A percentile compares a stretch with the other conserved stretches of the same genome.
Evolutionary conservation across 768 basidiomycete species (phyloP).

Genomic region (Cubamyces sp.): DNA sequence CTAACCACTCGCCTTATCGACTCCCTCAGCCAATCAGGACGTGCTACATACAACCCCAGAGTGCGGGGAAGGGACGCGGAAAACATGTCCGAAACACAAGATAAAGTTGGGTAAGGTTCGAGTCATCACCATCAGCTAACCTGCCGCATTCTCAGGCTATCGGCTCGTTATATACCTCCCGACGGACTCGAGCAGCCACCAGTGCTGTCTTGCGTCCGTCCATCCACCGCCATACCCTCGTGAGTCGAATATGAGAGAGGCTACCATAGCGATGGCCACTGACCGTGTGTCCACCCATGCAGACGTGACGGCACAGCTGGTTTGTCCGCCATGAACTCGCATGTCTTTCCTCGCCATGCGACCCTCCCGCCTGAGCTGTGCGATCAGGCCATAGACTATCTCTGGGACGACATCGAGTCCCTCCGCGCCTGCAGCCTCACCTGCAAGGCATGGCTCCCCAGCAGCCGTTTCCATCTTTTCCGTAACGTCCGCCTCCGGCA

Average conservation of each 20-base stretch:
- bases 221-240: neutral
- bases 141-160: slow-evolving; percentile 15
- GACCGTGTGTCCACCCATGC: neutral
- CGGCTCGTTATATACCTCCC: slow-evolving; percentile 11
- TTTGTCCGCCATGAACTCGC: neutral
- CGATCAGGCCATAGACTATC: slow-evolving; percentile 35
- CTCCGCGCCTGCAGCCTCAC: slow-evolving; percentile 32
- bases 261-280: too few species aligned
- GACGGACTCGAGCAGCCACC: slow-evolving; percentile 1
- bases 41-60: slow-evolving; percentile 3
- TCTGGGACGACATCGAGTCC: slow-evolving; percentile 33
- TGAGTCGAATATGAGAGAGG: neutral
- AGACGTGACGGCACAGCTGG: slow-evolving; percentile 1
- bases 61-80: slow-evolving; percentile 7
- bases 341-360: neutral
- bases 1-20: neutral
- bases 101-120: slow-evolving; percentile 7
- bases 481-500: slow-evolving; percentile 31
- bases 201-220: neutral
- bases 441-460: slow-evolving; percentile 32
- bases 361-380: slow-evolving; percentile 35
- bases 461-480: slow-evolving; percentile 33
- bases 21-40: slow-evolving; percentile 8
- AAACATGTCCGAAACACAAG: slow-evolving; percentile 9
- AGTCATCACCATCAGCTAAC: slow-evolving; percentile 11